Evolutionary conservation across 192 early-diverging fungal genomes (phyloP).

Genomic region (Coemansia sp.): DNA sequence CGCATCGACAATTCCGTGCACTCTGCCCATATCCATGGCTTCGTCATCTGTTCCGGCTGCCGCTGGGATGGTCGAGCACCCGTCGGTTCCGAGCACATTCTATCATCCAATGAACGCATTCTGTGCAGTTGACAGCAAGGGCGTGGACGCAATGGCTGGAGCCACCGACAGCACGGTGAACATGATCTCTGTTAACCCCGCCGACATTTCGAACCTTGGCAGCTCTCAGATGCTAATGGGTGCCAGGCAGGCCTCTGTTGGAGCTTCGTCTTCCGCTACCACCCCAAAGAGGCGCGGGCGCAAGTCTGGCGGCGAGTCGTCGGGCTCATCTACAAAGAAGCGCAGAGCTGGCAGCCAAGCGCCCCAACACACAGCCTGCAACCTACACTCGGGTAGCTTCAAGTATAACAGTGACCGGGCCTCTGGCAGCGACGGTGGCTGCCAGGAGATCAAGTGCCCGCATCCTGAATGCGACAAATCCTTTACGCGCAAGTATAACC

Average conservation of each 20-base stretch:
- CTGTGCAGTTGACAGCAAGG: constrained; percentile 6
- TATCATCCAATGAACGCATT: constrained; percentile 13
- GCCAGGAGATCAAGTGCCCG: constrained; percentile 55
- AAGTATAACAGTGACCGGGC: constrained; percentile 1
- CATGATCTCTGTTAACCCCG: constrained; percentile 20
- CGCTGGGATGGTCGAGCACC: constrained; percentile 4
- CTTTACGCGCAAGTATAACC: constrained; percentile 85
- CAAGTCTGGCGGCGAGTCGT: not conserved
- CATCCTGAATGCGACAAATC: constrained; percentile 77
- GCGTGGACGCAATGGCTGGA: not conserved
- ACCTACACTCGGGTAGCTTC: not conserved
- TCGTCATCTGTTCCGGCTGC: not conserved
- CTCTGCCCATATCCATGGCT: not conserved
- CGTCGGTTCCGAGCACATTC: constrained; percentile 1
- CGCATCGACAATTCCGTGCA: not conserved
- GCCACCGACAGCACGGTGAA: not conserved
- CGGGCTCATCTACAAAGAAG: constrained; percentile 15
- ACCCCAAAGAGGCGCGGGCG: constrained; percentile 24
- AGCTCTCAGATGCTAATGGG: constrained; percentile 6
- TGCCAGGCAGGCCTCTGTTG: not conserved
- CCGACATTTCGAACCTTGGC: constrained; percentile 12
- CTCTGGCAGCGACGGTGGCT: constrained; percentile 9
- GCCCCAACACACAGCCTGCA: not conserved
- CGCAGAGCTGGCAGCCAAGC: constrained; percentile 12
- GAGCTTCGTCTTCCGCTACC: not conserved